Conservation (phyloP, 2,329 filamentous ascomycete genomes). For the Didymella lethalis region DNA sequence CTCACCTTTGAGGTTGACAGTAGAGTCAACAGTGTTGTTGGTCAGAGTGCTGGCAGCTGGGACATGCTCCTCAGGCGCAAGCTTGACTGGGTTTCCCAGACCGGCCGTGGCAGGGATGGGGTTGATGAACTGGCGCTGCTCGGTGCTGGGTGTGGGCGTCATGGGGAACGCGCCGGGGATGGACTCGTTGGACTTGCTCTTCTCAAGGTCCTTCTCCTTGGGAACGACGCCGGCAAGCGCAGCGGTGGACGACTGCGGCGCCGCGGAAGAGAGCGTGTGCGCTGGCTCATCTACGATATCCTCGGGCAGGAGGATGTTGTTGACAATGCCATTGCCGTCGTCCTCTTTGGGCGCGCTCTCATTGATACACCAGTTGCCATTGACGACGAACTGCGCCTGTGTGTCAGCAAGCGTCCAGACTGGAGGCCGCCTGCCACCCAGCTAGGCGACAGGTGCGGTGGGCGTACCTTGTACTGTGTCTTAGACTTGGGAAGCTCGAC, state of each 20-base stretch:
- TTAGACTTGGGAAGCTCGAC: conserved; percentile 76
- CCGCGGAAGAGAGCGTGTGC: conserved; percentile 69
- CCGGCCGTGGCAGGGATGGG: conserved; percentile 67
- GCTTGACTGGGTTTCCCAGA: conserved; percentile 77
- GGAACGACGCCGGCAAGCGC: conserved; percentile 72
- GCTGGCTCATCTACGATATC: conserved; percentile 66
- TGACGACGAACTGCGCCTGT: conserved; percentile 81
- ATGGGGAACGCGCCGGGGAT: conserved; percentile 74
- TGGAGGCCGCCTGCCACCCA: conserved; percentile 9
- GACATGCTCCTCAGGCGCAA: conserved; percentile 81
- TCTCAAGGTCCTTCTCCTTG: conserved; percentile 57
- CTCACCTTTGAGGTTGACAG: conserved; percentile 49
- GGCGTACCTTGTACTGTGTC: conserved; percentile 90
- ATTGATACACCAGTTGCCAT: conserved; percentile 89
- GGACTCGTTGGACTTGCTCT: conserved; percentile 43
- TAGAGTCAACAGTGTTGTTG: conserved; percentile 73
- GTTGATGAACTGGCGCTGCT: conserved; percentile 61
- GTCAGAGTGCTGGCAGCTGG: conserved; percentile 72
- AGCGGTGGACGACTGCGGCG: conserved; percentile 75
- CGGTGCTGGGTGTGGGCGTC: conserved; percentile 66
- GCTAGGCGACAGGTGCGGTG: conserved; percentile 14
- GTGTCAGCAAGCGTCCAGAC: conserved; percentile 29
- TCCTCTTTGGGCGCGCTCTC: conserved; percentile 80
- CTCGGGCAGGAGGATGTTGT: conserved; percentile 86
- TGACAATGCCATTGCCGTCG: conserved; percentile 84